Evolutionary conservation across 2,329 filamentous ascomycete genomes (phyloP).

Genomic region (Cladorrhinum sp.): DNA sequence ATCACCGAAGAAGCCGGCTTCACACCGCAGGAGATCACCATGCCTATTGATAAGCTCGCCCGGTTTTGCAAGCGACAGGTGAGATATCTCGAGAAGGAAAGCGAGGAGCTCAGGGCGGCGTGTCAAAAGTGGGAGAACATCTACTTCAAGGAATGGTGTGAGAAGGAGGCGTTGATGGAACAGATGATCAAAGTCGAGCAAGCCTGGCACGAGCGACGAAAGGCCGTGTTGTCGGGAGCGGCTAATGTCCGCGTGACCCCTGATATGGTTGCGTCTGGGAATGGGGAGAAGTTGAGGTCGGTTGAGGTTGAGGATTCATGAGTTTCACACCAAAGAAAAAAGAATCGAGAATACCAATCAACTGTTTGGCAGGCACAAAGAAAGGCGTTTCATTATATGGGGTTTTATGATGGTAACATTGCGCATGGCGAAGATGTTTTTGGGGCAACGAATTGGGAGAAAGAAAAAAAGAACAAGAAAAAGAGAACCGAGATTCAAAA

Average conservation of each 20-base stretch:
- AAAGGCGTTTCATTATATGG: background rate
- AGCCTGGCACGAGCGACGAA: slow-evolving; percentile 59
- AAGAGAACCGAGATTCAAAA: background rate
- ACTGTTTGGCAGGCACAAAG: background rate
- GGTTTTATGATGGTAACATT: no score
- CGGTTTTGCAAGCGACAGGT: slow-evolving; percentile 68
- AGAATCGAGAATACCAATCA: background rate
- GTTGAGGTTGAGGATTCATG: background rate
- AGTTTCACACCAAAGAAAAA: background rate
- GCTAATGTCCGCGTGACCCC: slow-evolving; percentile 42
- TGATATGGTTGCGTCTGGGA: slow-evolving; percentile 1
- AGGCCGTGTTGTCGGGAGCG: slow-evolving; percentile 50
- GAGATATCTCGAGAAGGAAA: slow-evolving; percentile 68
- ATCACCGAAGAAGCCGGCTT: slow-evolving; percentile 60
- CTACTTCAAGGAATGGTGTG: slow-evolving; percentile 70
- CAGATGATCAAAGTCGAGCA: slow-evolving; percentile 66
- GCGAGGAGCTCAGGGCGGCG: slow-evolving; percentile 60
- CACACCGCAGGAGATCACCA: slow-evolving; percentile 59
- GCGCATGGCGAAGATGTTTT: background rate
- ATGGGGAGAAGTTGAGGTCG: background rate
- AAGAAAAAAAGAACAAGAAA: background rate
- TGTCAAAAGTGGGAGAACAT: slow-evolving; percentile 63
- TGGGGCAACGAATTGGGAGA: background rate
- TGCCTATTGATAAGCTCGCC: slow-evolving; percentile 58
- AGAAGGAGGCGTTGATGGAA: slow-evolving; percentile 76